A percentile compares a stretch with the other conserved stretches of the same genome.
Conservation (phyloP, 345 rosid species). For the Limnanthes douglasii region DNA sequence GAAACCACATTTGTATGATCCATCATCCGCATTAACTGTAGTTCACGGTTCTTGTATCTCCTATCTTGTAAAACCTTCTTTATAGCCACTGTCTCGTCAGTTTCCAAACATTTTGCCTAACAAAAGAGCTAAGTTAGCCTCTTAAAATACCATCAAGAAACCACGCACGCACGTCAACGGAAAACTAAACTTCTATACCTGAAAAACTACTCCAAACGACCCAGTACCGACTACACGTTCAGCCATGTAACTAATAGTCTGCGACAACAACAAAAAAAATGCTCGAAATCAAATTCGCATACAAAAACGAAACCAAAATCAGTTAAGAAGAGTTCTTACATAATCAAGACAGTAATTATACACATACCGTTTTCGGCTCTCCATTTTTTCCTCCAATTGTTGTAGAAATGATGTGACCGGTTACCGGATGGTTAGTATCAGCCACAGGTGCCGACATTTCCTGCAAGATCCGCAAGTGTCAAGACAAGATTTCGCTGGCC, state of each 20-base stretch:
- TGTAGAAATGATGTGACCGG: slow-evolving; percentile 83
- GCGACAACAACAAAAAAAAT: slow-evolving; percentile 10
- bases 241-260: slow-evolving; percentile 92
- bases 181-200: slow-evolving; percentile 16
- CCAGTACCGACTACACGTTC: slow-evolving; percentile 86
- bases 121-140: slow-evolving; percentile 4
- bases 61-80: slow-evolving; percentile 77
- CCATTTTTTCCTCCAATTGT: slow-evolving; percentile 90
- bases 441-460: slow-evolving; percentile 59
- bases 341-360: too few species aligned
- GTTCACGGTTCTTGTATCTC: slow-evolving; percentile 77
- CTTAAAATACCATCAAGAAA: neutral
- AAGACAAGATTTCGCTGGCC: too few species aligned
- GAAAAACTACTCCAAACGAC: slow-evolving; percentile 78
- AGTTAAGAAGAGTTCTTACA: neutral
- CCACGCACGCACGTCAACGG: neutral
- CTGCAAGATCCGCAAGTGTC: slow-evolving; percentile 21
- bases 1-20: slow-evolving; percentile 80
- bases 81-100: slow-evolving; percentile 79
- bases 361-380: slow-evolving; percentile 74
- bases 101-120: slow-evolving; percentile 75
- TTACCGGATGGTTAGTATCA: slow-evolving; percentile 59
- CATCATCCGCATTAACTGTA: slow-evolving; percentile 71
- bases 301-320: neutral
- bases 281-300: neutral